Evolutionary conservation across 1,284 basidiomycete species (phyloP), one percentile per base, ranked within the genome.

Genomic region (Inonotus obliquus): DNA sequence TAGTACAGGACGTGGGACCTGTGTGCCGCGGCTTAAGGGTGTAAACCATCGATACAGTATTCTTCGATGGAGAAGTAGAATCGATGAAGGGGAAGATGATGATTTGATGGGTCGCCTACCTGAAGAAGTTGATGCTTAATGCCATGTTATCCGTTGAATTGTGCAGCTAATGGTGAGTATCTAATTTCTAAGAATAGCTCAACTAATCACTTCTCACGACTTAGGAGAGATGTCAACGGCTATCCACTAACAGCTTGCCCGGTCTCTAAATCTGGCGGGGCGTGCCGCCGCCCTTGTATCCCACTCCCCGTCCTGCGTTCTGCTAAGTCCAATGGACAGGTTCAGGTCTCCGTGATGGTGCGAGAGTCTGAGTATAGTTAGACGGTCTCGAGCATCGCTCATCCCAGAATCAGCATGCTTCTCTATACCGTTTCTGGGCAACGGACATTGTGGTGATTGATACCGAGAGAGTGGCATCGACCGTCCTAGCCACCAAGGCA

Each of bases 41-140:
- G 84, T 95, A 51, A 96, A 96, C 69, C 93, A 96, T 72, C 80
- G 91, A 37, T 94, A 88, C 66, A 78, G 78, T n/a, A 86, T 93
- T 45, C 81, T 74, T 57, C 72, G 75, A 51, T 92, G 89, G 87
- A 80, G 77, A 41, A 17, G 17, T 44, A 47, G 19, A n/a, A 14
- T 14, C n/a, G 41, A n/a, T n/a, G 41, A n/a, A 44, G 52, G 27
- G 37, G 39, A 48, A 47, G 19, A n/a, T 27, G 61, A 53, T 53
- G 61, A 62, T 45, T 25, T 41, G 3, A 23, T 54, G 29, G 17
- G 32, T 23, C 47, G 27, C 17, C 11, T 45, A 10, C 17, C 38
- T 32, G 61, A 53, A 53, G 61, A 57, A 13, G 49, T 54, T 21
- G 61, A 62, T 58, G 61, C 61, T 11, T 62, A 54, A 35, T 25